Evolutionary conservation across 2,329 filamentous ascomycete genomes (phyloP).

Genomic region (Claviceps cyperi): DNA sequence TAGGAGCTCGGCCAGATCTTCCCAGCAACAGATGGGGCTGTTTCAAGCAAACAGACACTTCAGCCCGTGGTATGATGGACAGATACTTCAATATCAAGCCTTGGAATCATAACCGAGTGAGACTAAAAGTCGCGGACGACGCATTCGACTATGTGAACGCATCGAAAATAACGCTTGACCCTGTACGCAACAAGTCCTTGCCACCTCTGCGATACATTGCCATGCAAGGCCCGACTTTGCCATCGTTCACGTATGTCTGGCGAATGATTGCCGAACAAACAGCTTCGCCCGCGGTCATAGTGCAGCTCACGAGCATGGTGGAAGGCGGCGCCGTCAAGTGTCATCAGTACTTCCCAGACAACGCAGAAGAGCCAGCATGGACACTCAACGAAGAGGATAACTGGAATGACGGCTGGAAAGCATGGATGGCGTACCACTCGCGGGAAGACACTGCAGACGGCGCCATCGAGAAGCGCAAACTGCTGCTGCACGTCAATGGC

Average conservation of each 20-base stretch:
- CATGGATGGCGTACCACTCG: conserved; percentile 52
- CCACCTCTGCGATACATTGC: conserved; percentile 60
- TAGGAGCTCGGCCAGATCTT: conserved; percentile 22
- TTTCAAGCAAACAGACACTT: conserved; percentile 20
- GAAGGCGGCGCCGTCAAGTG: conserved; percentile 73
- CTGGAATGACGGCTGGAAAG: conserved; percentile 53
- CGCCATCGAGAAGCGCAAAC: conserved; percentile 59
- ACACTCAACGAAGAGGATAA: conserved; percentile 48
- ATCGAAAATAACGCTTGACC: conserved; percentile 49
- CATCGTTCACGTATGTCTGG: conserved; percentile 73
- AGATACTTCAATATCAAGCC: conserved; percentile 84
- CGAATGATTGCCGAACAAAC: conserved; percentile 84
- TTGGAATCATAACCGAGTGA: conserved; percentile 75
- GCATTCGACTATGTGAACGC: conserved; percentile 72
- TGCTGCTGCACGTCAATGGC: conserved; percentile 41
- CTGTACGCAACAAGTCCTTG: conserved; percentile 22
- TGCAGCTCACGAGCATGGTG: conserved; percentile 86
- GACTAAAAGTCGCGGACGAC: conserved; percentile 60
- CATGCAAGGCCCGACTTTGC: conserved; percentile 76
- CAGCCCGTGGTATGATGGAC: conserved; percentile 39
- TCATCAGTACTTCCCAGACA: conserved; percentile 68
- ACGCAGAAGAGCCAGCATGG: conserved; percentile 35
- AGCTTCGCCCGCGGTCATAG: conserved; percentile 59
- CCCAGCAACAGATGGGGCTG: conserved; percentile 20
- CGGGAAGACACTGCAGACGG: conserved; percentile 39